These are phyloP conservation scores for Henckelia pumila DNA, from an alignment of 257 asterid species.

Conservation along the genomic window DNA sequence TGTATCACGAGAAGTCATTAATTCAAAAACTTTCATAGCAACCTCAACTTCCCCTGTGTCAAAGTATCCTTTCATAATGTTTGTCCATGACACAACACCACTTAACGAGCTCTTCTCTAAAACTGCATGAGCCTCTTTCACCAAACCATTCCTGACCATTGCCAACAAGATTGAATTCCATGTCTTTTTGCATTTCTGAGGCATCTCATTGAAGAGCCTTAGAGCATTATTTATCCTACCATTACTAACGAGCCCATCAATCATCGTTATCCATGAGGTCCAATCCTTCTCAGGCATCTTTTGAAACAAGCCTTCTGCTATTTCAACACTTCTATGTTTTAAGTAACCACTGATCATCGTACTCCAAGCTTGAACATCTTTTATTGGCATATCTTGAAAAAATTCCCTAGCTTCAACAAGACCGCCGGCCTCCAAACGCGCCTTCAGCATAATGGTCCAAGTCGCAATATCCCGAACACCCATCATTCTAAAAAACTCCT, in stretches of 20 bases:
- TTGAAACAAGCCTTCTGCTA: constrained; percentile 59
- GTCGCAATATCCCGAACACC: constrained; percentile 44
- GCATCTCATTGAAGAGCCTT: constrained; percentile 48
- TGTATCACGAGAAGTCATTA: constrained; percentile 50
- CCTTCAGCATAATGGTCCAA: constrained; percentile 67
- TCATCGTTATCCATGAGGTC: constrained; percentile 50
- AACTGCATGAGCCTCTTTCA: constrained; percentile 52
- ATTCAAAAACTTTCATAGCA: constrained; percentile 39
- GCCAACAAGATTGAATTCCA: constrained; percentile 54
- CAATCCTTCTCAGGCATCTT: constrained; percentile 58
- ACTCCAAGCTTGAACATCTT: constrained; percentile 61
- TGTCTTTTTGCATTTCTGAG: constrained; percentile 36
- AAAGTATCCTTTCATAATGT: constrained; percentile 57
- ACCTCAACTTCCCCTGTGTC: constrained; percentile 37
- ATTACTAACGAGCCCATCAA: constrained; percentile 37
- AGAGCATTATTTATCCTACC: constrained; percentile 44
- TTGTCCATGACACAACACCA: constrained; percentile 50
- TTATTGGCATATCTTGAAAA: constrained; percentile 54
- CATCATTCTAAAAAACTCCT: constrained; percentile 44
- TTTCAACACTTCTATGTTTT: constrained; percentile 31
- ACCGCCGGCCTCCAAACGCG: constrained; percentile 38
- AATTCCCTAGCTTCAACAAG: constrained; percentile 46
- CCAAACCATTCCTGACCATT: constrained; percentile 37
- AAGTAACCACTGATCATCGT: constrained; percentile 49
- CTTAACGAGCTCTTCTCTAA: constrained; percentile 42